Conservation (phyloP, 2,329 filamentous ascomycete genomes). For the Trichoderma guizhouense region DNA sequence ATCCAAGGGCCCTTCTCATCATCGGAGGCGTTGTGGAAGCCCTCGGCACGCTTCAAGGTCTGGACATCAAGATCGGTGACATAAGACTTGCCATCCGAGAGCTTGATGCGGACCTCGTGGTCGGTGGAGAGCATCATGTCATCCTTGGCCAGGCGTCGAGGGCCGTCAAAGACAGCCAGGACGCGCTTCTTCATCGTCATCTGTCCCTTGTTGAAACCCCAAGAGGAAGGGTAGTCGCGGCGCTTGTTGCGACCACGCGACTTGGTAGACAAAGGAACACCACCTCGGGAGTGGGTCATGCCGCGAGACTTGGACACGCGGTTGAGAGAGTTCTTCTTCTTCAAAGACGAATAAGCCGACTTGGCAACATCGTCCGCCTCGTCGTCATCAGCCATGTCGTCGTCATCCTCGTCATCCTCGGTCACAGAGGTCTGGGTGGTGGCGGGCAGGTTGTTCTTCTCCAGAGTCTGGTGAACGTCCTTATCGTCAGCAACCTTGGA, state of each 20-base stretch:
- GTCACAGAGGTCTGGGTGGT: constrained; percentile 36
- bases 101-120: constrained; percentile 83
- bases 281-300: constrained; percentile 74
- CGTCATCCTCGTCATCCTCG: constrained; percentile 54
- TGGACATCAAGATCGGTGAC: constrained; percentile 92
- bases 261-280: constrained; percentile 57
- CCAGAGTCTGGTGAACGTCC: constrained; percentile 59
- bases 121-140: constrained; percentile 98
- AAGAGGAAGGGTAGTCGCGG: constrained; percentile 88
- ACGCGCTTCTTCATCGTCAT: constrained; percentile 99
- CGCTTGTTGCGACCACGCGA: constrained; percentile 79
- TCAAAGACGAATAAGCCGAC: constrained; percentile 34
- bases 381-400: constrained; percentile 53
- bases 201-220: constrained; percentile 87
- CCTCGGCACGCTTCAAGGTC: constrained; percentile 83
- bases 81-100: constrained; percentile 73
- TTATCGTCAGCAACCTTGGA: constrained; percentile 63
- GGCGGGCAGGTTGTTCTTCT: constrained; percentile 58
- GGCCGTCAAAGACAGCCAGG: constrained; percentile 86
- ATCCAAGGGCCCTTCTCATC: constrained; percentile 88
- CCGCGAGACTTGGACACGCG: constrained; percentile 66
- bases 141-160: constrained; percentile 87
- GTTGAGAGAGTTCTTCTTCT: constrained; percentile 53
- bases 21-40: constrained; percentile 72
- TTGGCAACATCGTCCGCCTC: constrained; percentile 39